Evolutionary conservation across 345 rosid species (phyloP).

Genomic region (Microcos paniculata): DNA sequence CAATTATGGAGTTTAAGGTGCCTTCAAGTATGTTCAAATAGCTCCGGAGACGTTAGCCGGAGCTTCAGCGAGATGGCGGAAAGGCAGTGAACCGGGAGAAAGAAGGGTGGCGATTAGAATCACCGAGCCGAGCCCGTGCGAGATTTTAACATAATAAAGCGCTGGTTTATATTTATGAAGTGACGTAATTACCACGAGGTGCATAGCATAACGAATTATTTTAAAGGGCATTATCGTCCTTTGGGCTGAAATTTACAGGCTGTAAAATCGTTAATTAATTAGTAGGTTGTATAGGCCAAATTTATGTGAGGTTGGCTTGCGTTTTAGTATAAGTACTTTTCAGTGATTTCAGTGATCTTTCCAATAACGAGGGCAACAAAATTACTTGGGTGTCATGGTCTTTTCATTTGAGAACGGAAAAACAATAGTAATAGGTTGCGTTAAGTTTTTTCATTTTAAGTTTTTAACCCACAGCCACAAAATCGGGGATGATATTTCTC

Average conservation of each 20-base stretch:
- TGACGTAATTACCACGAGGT: not conserved
- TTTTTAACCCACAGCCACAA: no score
- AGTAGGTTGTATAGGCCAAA: not conserved
- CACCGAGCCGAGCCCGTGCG: not conserved
- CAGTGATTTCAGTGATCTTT: no score
- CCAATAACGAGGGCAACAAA: conserved; percentile 2
- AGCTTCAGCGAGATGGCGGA: conserved; percentile 6
- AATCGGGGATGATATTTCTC: no score
- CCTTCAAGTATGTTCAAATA: not conserved
- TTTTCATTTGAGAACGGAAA: not conserved
- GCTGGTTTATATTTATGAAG: not conserved
- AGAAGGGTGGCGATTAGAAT: not conserved
- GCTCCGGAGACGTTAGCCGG: conserved; percentile 15
- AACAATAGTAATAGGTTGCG: no score
- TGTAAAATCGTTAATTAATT: not conserved
- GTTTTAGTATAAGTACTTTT: no score
- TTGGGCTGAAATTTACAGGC: not conserved
- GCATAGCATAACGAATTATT: not conserved
- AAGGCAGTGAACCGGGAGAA: not conserved
- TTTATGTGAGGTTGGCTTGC: not conserved
- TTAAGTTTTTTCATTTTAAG: no score
- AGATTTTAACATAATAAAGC: conserved; percentile 6
- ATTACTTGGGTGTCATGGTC: not conserved
- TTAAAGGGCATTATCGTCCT: conserved; percentile 15
- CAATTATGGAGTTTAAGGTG: conserved; percentile 26